Evolutionary conservation across 1,139 yeast species (phyloP).

Genomic region (Insectozyma bohioensis): DNA sequence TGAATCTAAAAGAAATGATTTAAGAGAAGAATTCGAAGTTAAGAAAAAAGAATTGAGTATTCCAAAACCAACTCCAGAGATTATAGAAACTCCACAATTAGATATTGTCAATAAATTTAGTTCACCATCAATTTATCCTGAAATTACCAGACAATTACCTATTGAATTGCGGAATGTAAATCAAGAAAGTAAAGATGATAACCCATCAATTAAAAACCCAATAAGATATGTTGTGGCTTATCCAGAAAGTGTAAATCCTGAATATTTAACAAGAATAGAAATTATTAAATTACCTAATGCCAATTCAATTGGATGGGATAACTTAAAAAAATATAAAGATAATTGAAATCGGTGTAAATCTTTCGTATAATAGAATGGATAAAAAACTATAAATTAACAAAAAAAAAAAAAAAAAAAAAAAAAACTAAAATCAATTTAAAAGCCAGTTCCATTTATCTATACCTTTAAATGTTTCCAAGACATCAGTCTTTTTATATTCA

Average conservation of each 20-base stretch:
- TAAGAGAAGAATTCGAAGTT: constrained; percentile 11
- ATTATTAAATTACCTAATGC: constrained; percentile 46
- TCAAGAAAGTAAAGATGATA: constrained; percentile 16
- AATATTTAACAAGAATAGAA: constrained; percentile 38
- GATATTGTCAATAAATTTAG: constrained; percentile 26
- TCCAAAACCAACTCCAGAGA: constrained; percentile 23
- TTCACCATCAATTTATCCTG: constrained; percentile 34
- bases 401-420: too few species aligned
- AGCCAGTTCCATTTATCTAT: constrained; percentile 16
- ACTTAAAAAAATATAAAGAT: constrained; percentile 34
- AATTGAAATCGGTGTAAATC: too few species aligned
- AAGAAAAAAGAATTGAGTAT: constrained; percentile 9
- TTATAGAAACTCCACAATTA: constrained; percentile 19
- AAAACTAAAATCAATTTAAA: too few species aligned
- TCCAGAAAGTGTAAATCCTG: constrained; percentile 30
- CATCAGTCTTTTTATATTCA: constrained; percentile 15
- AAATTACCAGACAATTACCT: constrained; percentile 35
- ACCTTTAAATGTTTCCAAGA: constrained; percentile 8
- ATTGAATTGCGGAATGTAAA: constrained; percentile 29
- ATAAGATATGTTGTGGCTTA: constrained; percentile 33
- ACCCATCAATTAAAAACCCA: constrained; percentile 34
- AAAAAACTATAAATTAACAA: too few species aligned
- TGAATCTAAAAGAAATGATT: constrained; percentile 9
- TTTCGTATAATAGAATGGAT: too few species aligned
- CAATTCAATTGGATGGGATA: constrained; percentile 49